Conservation (phyloP, 2,329 filamentous ascomycete genomes). For the Pezicula neosporulosa region DNA sequence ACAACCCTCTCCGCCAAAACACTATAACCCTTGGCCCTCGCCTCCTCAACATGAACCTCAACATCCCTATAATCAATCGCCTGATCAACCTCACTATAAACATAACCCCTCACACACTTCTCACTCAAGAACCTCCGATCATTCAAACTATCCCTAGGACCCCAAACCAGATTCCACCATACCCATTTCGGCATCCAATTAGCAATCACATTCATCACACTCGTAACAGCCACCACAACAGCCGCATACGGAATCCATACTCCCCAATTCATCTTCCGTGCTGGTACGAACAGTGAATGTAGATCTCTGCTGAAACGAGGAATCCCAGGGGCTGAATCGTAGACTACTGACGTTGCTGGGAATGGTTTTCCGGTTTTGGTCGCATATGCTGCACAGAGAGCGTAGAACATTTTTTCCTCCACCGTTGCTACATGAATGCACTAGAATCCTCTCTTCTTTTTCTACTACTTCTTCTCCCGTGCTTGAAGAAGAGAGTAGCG, state of each 20-base stretch:
- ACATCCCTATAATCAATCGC: slow-evolving; percentile 20
- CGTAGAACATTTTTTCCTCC: slow-evolving; percentile 29
- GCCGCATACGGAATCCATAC: slow-evolving; percentile 12
- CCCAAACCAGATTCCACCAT: slow-evolving; percentile 23
- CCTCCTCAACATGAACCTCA: slow-evolving; percentile 14
- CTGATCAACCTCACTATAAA: slow-evolving; percentile 24
- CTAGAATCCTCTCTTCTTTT: slow-evolving; percentile 36
- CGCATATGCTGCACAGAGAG: slow-evolving; percentile 11
- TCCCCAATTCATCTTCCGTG: slow-evolving; percentile 8
- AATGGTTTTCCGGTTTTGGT: slow-evolving; percentile 11
- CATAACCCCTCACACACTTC: slow-evolving; percentile 14
- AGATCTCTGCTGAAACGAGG: slow-evolving; percentile 23
- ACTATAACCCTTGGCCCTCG: slow-evolving; percentile 16
- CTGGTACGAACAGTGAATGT: slow-evolving; percentile 14
- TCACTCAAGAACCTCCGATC: slow-evolving; percentile 11
- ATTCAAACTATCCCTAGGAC: slow-evolving; percentile 14
- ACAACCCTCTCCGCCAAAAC: too few relatives aligned
- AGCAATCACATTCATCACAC: slow-evolving; percentile 10
- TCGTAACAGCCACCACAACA: slow-evolving; percentile 3
- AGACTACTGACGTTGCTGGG: slow-evolving; percentile 10
- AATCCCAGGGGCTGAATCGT: slow-evolving; percentile 21
- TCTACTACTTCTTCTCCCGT: background rate
- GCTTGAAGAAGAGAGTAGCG: slow-evolving; percentile 7
- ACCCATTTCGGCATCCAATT: slow-evolving; percentile 18
- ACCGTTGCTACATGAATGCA: slow-evolving; percentile 57